A percentile compares a stretch with the other conserved stretches of the same genome.
Conservation (phyloP, 2,329 filamentous ascomycete genomes). For the Aspergillus sp. region DNA sequence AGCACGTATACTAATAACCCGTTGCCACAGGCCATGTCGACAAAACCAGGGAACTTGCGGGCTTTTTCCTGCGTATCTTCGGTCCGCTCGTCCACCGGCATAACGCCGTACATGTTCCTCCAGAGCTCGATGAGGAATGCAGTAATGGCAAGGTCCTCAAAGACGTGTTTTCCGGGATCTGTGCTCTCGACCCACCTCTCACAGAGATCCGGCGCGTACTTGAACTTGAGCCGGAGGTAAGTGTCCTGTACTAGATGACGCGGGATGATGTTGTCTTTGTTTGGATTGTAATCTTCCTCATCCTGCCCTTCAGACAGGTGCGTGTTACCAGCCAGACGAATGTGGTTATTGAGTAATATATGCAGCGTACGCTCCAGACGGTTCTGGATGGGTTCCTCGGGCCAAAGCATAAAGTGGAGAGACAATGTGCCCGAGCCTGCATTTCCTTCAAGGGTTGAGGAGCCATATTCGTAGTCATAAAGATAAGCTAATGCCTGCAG, state of each 20-base stretch:
- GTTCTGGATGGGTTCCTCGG: conserved; percentile 33
- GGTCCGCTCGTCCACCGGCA: conserved; percentile 18
- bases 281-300: conserved; percentile 70
- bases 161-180: conserved; percentile 87
- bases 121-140: conserved; percentile 92
- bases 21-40: conserved; percentile 95
- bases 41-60: conserved; percentile 73
- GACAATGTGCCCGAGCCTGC: conserved; percentile 41
- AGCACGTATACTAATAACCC: conserved; percentile 85
- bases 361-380: conserved; percentile 40
- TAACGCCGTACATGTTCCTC: conserved; percentile 69
- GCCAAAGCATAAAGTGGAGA: conserved; percentile 52
- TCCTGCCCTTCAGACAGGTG: conserved; percentile 15
- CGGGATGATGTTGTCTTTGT: conserved; percentile 78
- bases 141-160: conserved; percentile 88
- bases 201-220: conserved; percentile 70
- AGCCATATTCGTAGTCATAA: conserved; percentile 49
- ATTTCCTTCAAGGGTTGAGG: conserved; percentile 23
- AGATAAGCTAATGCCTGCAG: conserved; percentile 73
- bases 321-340: conserved; percentile 31
- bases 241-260: conserved; percentile 77
- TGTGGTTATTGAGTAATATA: conserved; percentile 34
- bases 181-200: conserved; percentile 81
- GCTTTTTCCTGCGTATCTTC: conserved; percentile 16
- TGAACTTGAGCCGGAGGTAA: conserved; percentile 74